phyloP scores from a whole-genome alignment of 2,329 filamentous ascomycete species.

The Fusarium caatingaense region DNA sequence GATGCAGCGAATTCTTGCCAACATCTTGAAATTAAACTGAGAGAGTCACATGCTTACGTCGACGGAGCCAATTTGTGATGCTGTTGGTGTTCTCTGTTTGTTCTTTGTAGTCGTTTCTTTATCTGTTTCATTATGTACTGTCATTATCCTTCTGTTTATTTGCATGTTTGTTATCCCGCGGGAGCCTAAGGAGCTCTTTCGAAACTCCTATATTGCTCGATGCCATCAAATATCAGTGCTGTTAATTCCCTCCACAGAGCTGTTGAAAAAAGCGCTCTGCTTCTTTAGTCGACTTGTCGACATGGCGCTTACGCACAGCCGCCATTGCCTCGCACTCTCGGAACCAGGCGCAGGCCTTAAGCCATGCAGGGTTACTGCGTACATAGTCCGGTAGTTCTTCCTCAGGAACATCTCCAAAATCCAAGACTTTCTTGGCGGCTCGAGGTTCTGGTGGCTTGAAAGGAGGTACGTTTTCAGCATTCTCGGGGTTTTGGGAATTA shows the following conservation, averaged over 20 bases:
- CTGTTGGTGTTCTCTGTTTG: neutral
- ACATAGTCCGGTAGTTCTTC: slow-evolving; percentile 59
- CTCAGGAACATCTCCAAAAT: slow-evolving; percentile 54
- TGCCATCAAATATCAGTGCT: neutral
- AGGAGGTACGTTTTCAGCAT: slow-evolving; percentile 22
- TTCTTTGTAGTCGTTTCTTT: neutral
- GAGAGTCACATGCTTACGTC: neutral
- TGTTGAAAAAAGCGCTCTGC: slow-evolving; percentile 37
- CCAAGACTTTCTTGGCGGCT: slow-evolving; percentile 44
- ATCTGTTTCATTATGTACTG: neutral
- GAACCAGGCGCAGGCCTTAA: slow-evolving; percentile 54
- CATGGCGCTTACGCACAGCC: slow-evolving; percentile 16
- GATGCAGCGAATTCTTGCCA: neutral
- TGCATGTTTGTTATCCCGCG: neutral
- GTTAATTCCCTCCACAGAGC: slow-evolving; percentile 3
- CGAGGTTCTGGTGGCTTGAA: slow-evolving; percentile 48
- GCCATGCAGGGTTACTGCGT: slow-evolving; percentile 58
- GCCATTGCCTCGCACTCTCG: slow-evolving; percentile 47
- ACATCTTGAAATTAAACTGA: neutral
- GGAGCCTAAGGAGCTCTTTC: neutral
- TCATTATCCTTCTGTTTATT: neutral
- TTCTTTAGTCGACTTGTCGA: slow-evolving; percentile 40
- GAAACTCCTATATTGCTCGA: neutral
- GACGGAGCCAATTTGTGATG: neutral
- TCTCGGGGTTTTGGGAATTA: slow-evolving; percentile 19